phyloP scores from a whole-genome alignment of 2,329 filamentous ascomycete species.

The Knoxdaviesia proteae region DNA sequence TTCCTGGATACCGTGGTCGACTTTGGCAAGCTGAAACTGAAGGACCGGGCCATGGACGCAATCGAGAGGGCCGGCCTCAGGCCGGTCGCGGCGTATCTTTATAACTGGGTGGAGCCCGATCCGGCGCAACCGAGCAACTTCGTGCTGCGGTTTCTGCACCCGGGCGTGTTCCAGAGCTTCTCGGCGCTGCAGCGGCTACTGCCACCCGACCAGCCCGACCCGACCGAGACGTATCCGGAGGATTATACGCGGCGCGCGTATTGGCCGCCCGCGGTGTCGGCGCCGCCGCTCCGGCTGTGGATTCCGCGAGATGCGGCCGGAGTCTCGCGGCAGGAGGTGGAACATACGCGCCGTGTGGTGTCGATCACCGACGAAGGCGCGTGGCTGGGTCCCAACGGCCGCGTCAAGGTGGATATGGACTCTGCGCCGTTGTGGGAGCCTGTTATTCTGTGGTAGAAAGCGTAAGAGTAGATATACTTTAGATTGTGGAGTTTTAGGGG shows the following conservation, averaged over 20 bases:
- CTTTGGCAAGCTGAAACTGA: slow-evolving; percentile 17
- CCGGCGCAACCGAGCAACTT: slow-evolving; percentile 22
- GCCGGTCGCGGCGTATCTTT: slow-evolving; percentile 9
- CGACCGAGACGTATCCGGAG: slow-evolving; percentile 22
- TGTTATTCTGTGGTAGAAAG: slow-evolving; percentile 17
- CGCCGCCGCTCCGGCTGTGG: slow-evolving; percentile 46
- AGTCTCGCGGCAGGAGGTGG: slow-evolving; percentile 50
- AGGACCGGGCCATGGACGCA: slow-evolving; percentile 11
- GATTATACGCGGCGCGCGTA: slow-evolving; percentile 46
- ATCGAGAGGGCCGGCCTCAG: slow-evolving; percentile 10
- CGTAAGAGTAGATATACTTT: neutral
- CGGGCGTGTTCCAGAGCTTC: slow-evolving; percentile 59
- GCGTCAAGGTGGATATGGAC: slow-evolving; percentile 15
- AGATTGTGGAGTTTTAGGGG: neutral
- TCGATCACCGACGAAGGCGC: slow-evolving; percentile 55
- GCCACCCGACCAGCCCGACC: slow-evolving; percentile 8
- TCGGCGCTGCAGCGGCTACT: slow-evolving; percentile 19
- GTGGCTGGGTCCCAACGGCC: slow-evolving; percentile 28
- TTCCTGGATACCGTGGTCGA: slow-evolving; percentile 12
- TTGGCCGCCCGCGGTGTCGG: slow-evolving; percentile 46
- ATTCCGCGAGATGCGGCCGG: slow-evolving; percentile 51
- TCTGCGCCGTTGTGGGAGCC: slow-evolving; percentile 16
- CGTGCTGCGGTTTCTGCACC: slow-evolving; percentile 50
- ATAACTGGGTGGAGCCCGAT: slow-evolving; percentile 10
- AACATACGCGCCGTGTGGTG: slow-evolving; percentile 43